Percentiles rank a stretch among this genome's conserved stretches.
These are phyloP conservation scores for Diospyros kaki DNA, from an alignment of 148 eudicot species.

Conservation along the genomic window DNA sequence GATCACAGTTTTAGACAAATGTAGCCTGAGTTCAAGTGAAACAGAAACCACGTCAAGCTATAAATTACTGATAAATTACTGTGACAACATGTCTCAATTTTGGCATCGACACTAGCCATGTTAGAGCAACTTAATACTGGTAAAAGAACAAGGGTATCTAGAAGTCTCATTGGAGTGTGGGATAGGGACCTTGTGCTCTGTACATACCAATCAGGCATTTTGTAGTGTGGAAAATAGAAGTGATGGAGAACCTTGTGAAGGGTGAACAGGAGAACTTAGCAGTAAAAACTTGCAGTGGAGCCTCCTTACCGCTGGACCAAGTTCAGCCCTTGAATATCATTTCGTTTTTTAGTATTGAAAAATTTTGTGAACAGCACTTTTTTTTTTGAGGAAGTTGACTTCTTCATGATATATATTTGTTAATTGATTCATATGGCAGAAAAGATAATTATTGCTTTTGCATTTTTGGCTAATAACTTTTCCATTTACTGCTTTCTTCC, in stretches of 20 bases:
- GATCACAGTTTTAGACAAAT: background rate
- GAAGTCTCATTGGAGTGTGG: background rate
- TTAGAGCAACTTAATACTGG: background rate
- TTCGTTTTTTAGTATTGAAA: too few relatives aligned
- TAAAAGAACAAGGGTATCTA: background rate
- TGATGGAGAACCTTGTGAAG: too few relatives aligned
- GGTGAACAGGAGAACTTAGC: too few relatives aligned
- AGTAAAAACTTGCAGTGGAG: too few relatives aligned
- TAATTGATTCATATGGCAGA: background rate
- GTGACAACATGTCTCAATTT: background rate
- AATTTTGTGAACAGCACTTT: too few relatives aligned
- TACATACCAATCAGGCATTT: too few relatives aligned
- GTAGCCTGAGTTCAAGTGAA: background rate
- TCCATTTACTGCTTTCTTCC: constrained; percentile 25
- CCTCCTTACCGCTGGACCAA: too few relatives aligned
- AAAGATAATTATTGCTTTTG: background rate
- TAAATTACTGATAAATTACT: background rate
- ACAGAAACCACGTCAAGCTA: background rate
- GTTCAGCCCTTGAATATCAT: too few relatives aligned
- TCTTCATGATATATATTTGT: background rate
- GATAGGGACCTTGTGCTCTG: too few relatives aligned
- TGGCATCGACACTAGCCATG: background rate
- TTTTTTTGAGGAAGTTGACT: background rate
- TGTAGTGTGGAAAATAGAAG: too few relatives aligned
- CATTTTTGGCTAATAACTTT: background rate